Evolutionary conservation across 83 land plant genomes (phyloP).

Genomic region (Thuja plicata): DNA sequence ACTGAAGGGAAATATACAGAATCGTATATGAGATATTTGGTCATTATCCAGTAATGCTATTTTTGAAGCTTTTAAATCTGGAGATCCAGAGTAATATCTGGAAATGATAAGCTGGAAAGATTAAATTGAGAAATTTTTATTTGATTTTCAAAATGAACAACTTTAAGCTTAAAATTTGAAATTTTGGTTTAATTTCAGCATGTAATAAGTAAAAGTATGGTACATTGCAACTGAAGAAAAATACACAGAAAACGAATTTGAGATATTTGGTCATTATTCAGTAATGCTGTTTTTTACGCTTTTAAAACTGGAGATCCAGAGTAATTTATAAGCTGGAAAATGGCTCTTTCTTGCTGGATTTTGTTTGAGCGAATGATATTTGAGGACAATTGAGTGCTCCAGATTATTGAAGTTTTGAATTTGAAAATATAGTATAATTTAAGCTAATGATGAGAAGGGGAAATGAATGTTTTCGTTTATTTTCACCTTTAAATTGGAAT

Average conservation of each 20-base stretch:
- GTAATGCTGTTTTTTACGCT: background rate
- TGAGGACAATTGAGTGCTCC: background rate
- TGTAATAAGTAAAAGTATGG: too few relatives aligned
- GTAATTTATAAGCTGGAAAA: background rate
- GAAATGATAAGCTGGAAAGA: background rate
- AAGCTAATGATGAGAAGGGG: background rate
- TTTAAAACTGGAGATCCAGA: background rate
- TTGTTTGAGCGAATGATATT: background rate
- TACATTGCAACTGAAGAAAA: background rate
- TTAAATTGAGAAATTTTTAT: too few relatives aligned
- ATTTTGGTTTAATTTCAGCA: too few relatives aligned
- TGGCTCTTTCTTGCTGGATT: background rate
- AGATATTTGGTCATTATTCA: background rate
- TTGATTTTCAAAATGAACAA: too few relatives aligned
- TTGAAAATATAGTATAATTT: background rate
- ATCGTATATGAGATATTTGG: background rate
- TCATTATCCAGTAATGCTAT: background rate
- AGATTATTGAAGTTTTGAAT: background rate
- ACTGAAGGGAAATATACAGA: background rate
- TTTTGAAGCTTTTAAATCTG: background rate
- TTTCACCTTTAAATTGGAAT: background rate
- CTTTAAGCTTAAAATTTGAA: too few relatives aligned
- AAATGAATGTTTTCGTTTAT: background rate
- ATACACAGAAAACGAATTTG: background rate
- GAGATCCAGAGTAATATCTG: background rate